Base-by-base conservation (phyloP, 495 filamentous ascomycete species). In the Hypoxylon perforatum region DNA sequence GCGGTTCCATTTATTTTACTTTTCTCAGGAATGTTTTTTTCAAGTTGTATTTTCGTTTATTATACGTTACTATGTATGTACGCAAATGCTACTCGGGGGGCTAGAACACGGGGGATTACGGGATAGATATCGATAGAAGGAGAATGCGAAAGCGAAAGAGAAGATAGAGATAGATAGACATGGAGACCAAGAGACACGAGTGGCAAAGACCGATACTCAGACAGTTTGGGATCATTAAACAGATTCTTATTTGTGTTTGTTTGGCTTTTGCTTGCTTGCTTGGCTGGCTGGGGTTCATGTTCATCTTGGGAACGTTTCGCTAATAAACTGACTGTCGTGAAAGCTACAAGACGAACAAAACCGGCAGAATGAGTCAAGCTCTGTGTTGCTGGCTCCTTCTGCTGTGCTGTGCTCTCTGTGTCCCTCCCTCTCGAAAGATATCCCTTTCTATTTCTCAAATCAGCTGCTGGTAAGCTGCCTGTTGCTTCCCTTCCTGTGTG, bases 381-480 rank as follows among this genome's bases (percentile, higher is more conserved):
- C 65, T 49, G 22, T 69, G 49, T 56, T 57, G 56, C 65, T 60
- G 59, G 25, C 25, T 28, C n/a, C n/a, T n/a, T n/a, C 25, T 28
- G 25, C 25, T 28, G 25, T 28, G 25, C 25, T 28, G 25, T 28
- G 25, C 25, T 28, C 3, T 28, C 25, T 28, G 25, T 28, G 3
- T 7, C 25, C 25, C 25, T 28, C 55, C 44, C 66, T 39, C 65
- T 45, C 35, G 39, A 44, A 56, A 69, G 62, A 62, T 48, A 15
- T 33, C 17, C 41, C 61, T 48, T 33, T 28, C 25, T 10, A n/a
- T n/a, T n/a, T n/a, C n/a, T n/a, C n/a, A n/a, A n/a, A n/a, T 56
- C 65, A 69, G 66, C 66, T 69, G 30, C 60, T 64, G 61, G 60
- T 69, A 61, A 69, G 66, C 66, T 69, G 55, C 47, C 56, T 61